phyloP scores from a whole-genome alignment of 2,329 filamentous ascomycete genomes.

The Cercospora sp. region DNA sequence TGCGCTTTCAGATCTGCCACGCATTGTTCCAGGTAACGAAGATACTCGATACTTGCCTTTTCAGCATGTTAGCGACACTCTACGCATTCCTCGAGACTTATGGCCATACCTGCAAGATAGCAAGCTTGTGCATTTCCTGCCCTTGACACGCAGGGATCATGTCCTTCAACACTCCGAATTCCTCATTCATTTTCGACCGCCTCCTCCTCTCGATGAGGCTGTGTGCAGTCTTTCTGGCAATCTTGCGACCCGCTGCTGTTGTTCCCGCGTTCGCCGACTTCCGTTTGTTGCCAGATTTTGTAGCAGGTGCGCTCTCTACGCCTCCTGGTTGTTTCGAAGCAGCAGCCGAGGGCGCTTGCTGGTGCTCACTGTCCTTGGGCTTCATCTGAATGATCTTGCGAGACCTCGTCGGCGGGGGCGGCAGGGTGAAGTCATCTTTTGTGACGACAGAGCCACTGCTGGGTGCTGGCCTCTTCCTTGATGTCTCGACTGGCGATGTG shows the following conservation, averaged over 20 bases:
- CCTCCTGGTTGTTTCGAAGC: slow-evolving; percentile 17
- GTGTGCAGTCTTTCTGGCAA: slow-evolving; percentile 92
- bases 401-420: slow-evolving; percentile 85
- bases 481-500: slow-evolving; percentile 42
- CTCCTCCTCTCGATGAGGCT: slow-evolving; percentile 88
- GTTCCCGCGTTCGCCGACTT: slow-evolving; percentile 69
- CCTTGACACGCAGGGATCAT: slow-evolving; percentile 96
- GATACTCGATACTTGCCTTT: slow-evolving; percentile 93
- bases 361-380: slow-evolving; percentile 52
- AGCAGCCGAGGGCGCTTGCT: slow-evolving; percentile 9
- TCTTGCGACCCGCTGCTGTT: slow-evolving; percentile 88
- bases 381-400: slow-evolving; percentile 99
- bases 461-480: slow-evolving; percentile 36
- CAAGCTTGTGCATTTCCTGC: slow-evolving; percentile 95
- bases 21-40: slow-evolving; percentile 90
- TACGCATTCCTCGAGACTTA: neutral
- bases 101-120: slow-evolving; percentile 77
- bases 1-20: slow-evolving; percentile 72
- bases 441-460: slow-evolving; percentile 35
- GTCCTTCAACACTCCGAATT: slow-evolving; percentile 87
- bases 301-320: slow-evolving; percentile 26
- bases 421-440: slow-evolving; percentile 73
- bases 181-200: slow-evolving; percentile 97
- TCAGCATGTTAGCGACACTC: slow-evolving; percentile 6
- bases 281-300: slow-evolving; percentile 59